Evolutionary conservation across 257 asterid genomes (phyloP), one percentile per base, ranked within the genome.

Genomic region (Plectranthus barbatus): DNA sequence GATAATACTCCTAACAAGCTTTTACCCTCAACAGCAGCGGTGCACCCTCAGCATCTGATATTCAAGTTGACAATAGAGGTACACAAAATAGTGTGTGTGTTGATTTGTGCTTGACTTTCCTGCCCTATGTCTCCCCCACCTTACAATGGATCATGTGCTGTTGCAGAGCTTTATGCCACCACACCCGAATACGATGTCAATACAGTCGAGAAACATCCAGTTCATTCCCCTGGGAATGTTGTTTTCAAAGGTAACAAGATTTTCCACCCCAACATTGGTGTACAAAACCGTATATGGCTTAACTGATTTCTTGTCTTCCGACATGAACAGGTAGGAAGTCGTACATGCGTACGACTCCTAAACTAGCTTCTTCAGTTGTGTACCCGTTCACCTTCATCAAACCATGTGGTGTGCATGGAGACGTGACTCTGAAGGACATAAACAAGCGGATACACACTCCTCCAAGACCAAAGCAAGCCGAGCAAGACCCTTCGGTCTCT

Each of bases 381-480:
- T 81, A 74, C 62, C 98, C 95, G 11, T 91, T 91, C 60, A 81
- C 86, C 53, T 86, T 91, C 72, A 78, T 91, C 31, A 88, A 91
- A 72, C 98, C 99, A 5, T 89, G 96, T 41, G 86, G 90, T 9
- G 81, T 70, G 20, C 87, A 72, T 14, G 99, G 99, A 64, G 95
- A 84, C 39, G 73, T 85, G 76, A 92, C 99, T 59, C 81, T 92
- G 13, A 83, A 92, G 72, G 97, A 92, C 80, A 92, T 89, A 74
- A 88, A 89, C 91, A 91, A 77, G 63, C 64, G 80, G 56, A 80
- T 91, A 62, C 92, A 60, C 5, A 74, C 77, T 63, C 99, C 99
- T 6, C 79, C 84, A 13, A 81, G 77, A 59, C 33, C 83, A 14
- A 80, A 72, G 72, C 84, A 84, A 70, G 64, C 64, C 57, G 74